Evolutionary conservation across 345 rosid genomes (phyloP).

Genomic region (Sonneratia caseolaris): DNA sequence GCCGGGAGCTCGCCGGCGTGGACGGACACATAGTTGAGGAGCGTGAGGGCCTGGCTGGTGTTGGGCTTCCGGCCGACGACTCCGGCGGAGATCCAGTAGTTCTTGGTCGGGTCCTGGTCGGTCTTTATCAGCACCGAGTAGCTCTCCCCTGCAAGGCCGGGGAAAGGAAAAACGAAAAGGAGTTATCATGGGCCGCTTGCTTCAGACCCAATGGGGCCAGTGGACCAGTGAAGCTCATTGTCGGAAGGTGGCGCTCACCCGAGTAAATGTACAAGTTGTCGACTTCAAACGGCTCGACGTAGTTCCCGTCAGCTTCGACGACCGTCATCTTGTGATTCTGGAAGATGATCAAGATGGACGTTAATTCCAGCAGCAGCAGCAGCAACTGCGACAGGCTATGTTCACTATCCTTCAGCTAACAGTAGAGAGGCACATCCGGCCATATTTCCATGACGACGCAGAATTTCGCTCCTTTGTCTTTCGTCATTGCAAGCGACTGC

Average conservation of each 20-base stretch:
- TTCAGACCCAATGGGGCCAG: not conserved
- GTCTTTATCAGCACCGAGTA: constrained; percentile 68
- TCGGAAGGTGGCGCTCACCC: constrained; percentile 59
- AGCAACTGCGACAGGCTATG: no score
- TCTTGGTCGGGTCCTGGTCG: constrained; percentile 34
- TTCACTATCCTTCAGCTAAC: no score
- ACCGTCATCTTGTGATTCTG: constrained; percentile 69
- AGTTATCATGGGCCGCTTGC: not conserved
- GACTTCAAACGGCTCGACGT: constrained; percentile 49
- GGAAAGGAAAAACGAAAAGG: not conserved
- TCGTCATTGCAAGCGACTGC: no score
- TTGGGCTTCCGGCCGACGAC: constrained; percentile 50
- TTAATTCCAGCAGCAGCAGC: no score
- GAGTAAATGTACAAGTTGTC: constrained; percentile 61
- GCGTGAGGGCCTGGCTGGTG: constrained; percentile 52
- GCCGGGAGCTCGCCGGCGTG: constrained; percentile 34
- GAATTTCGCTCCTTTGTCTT: no score
- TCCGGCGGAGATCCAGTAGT: constrained; percentile 58
- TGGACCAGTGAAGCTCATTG: constrained; percentile 43
- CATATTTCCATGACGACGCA: no score
- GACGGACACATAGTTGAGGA: constrained; percentile 41
- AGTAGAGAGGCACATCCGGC: no score
- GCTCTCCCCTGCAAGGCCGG: constrained; percentile 32
- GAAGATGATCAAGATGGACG: not conserved
- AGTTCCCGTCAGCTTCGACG: constrained; percentile 87